Evolutionary conservation across 805 yeast species (phyloP).

Genomic region (Candida montana): DNA sequence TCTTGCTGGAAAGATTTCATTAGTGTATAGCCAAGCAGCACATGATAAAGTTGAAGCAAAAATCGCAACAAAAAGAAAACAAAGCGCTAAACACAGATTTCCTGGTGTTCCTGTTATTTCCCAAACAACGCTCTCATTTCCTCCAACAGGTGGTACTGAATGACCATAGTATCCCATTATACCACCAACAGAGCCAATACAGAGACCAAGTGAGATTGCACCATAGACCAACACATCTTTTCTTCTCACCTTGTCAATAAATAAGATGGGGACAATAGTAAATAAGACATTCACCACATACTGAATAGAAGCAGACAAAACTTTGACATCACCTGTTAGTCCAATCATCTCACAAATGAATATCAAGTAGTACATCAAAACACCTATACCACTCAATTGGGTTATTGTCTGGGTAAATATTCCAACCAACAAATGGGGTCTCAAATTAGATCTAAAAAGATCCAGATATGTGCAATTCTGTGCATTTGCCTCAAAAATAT

Average conservation of each 20-base stretch:
- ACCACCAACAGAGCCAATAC: constrained; percentile 31
- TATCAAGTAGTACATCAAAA: constrained; percentile 39
- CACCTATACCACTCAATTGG: constrained; percentile 42
- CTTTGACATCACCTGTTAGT: constrained; percentile 29
- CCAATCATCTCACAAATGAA: constrained; percentile 47
- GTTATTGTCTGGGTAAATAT: constrained; percentile 34
- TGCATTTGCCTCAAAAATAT: constrained; percentile 21
- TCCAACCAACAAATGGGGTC: constrained; percentile 35
- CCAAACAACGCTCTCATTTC: constrained; percentile 33
- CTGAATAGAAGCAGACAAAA: constrained; percentile 33
- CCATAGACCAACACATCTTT: constrained; percentile 45
- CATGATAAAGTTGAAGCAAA: constrained; percentile 42
- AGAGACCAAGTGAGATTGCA: constrained; percentile 29
- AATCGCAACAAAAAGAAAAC: constrained; percentile 40
- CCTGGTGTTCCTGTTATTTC: constrained; percentile 35
- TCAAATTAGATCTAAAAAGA: constrained; percentile 30
- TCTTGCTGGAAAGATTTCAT: constrained; percentile 41
- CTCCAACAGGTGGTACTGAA: constrained; percentile 25
- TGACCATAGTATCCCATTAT: constrained; percentile 34
- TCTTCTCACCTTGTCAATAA: constrained; percentile 40
- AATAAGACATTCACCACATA: constrained; percentile 37
- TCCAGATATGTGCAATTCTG: constrained; percentile 27
- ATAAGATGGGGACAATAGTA: constrained; percentile 38
- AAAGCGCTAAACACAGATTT: constrained; percentile 37
- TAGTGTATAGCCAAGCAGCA: constrained; percentile 44